Percentiles rank a stretch among this genome's conserved stretches.
Evolutionary conservation across 495 filamentous ascomycete species (phyloP).

Genomic region (Glarea lozoyensis): DNA sequence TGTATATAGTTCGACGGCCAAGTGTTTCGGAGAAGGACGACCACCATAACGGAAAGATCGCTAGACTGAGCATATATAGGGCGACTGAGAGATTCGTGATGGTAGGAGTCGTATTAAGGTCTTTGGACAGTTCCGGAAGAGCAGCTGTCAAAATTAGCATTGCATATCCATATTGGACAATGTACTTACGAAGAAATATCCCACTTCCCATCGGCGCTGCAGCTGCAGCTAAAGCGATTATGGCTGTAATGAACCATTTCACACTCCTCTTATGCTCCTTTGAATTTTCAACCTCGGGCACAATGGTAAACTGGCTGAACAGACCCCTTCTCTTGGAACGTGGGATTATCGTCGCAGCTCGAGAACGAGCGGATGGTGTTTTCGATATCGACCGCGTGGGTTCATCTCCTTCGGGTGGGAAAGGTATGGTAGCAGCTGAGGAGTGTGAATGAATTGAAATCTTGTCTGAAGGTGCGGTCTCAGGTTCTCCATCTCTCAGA

Average conservation of each 20-base stretch:
- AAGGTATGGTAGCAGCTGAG: slow-evolving; percentile 9
- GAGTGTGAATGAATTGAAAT: slow-evolving; percentile 14
- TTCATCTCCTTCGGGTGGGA: background rate
- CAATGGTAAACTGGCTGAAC: slow-evolving; percentile 58
- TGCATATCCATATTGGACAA: slow-evolving; percentile 3
- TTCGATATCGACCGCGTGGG: slow-evolving; percentile 19
- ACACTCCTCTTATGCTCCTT: slow-evolving; percentile 59
- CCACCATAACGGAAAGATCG: slow-evolving; percentile 93
- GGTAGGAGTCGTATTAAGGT: slow-evolving; percentile 57
- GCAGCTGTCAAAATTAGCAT: slow-evolving; percentile 47
- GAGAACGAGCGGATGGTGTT: slow-evolving; percentile 30
- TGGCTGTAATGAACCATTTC: slow-evolving; percentile 82
- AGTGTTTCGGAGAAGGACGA: slow-evolving; percentile 78
- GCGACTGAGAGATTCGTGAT: slow-evolving; percentile 78
- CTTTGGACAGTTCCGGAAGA: slow-evolving; percentile 55
- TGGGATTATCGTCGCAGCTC: slow-evolving; percentile 46
- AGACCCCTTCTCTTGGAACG: slow-evolving; percentile 63
- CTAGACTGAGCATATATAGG: slow-evolving; percentile 84
- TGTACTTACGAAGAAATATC: slow-evolving; percentile 71
- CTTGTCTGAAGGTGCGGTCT: slow-evolving; percentile 1
- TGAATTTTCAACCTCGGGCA: slow-evolving; percentile 77
- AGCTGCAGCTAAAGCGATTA: slow-evolving; percentile 67
- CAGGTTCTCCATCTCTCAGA: slow-evolving; percentile 1
- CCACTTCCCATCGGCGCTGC: slow-evolving; percentile 78
- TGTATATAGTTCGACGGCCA: slow-evolving; percentile 78